These are phyloP conservation scores for Peterozyma xylosa DNA, from an alignment of 805 yeast species.

Conservation along the genomic window DNA sequence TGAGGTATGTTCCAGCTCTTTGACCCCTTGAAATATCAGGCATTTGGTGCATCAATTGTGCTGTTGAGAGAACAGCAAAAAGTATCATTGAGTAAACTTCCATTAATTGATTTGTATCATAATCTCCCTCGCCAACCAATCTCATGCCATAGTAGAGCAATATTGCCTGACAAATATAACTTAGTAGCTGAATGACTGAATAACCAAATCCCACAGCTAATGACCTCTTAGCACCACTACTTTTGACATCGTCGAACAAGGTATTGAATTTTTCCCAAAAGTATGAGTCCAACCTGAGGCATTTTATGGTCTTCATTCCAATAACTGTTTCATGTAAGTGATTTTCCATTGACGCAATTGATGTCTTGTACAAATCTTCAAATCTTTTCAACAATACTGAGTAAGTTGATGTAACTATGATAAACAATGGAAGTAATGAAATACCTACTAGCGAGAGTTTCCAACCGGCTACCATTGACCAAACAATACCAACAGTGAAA, in stretches of 20 bases:
- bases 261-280: slow-evolving; percentile 33
- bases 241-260: slow-evolving; percentile 23
- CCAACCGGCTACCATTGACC: slow-evolving; percentile 85
- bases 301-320: slow-evolving; percentile 58
- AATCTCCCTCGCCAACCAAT: slow-evolving; percentile 53
- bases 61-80: slow-evolving; percentile 64
- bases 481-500: slow-evolving; percentile 52
- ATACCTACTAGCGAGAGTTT: slow-evolving; percentile 76
- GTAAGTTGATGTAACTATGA: slow-evolving; percentile 42
- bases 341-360: slow-evolving; percentile 48
- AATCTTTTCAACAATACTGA: slow-evolving; percentile 40
- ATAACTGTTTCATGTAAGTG: slow-evolving; percentile 42
- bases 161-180: slow-evolving; percentile 59
- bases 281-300: slow-evolving; percentile 41
- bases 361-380: slow-evolving; percentile 55
- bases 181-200: slow-evolving; percentile 46
- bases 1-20: slow-evolving; percentile 54
- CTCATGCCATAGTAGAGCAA: slow-evolving; percentile 74
- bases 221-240: slow-evolving; percentile 44
- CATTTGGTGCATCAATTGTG: slow-evolving; percentile 51
- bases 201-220: slow-evolving; percentile 60
- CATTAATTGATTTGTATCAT: slow-evolving; percentile 50
- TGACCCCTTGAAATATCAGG: slow-evolving; percentile 80
- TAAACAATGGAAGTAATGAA: slow-evolving; percentile 62
- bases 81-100: slow-evolving; percentile 65